phyloP scores from a whole-genome alignment of 2,329 filamentous ascomycete genomes.

The Cytospora paraplurivora region DNA sequence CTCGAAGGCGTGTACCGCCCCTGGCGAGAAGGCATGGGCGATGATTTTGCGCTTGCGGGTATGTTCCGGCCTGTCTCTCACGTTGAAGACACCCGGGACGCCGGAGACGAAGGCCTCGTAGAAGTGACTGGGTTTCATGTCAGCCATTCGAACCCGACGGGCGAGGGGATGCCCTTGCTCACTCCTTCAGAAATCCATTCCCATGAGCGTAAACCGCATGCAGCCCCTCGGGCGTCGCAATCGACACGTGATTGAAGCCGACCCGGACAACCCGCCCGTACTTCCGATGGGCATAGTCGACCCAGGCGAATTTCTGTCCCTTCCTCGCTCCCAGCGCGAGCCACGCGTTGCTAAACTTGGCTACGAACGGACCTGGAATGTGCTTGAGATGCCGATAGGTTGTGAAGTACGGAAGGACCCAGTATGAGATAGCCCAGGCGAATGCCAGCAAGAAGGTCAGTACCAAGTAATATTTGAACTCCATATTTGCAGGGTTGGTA shows the following conservation, averaged over 20 bases:
- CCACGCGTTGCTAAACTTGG: constrained; percentile 76
- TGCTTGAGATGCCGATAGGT: constrained; percentile 53
- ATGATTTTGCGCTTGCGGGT: constrained; percentile 71
- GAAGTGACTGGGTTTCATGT: constrained; percentile 61
- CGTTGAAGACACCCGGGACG: constrained; percentile 74
- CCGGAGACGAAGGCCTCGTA: constrained; percentile 93
- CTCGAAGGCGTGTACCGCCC: constrained; percentile 81
- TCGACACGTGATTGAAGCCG: constrained; percentile 78
- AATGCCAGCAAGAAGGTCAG: constrained; percentile 14
- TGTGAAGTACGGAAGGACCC: constrained; percentile 60
- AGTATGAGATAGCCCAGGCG: constrained; percentile 46
- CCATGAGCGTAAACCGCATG: constrained; percentile 75
- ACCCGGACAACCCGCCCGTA: constrained; percentile 79
- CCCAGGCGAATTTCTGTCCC: constrained; percentile 63
- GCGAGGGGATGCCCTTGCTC: constrained; percentile 34
- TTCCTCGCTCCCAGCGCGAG: constrained; percentile 66
- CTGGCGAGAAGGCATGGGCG: constrained; percentile 67
- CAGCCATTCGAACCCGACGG: background rate
- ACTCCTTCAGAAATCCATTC: constrained; percentile 74
- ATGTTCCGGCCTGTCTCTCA: constrained; percentile 66
- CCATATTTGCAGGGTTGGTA: background rate
- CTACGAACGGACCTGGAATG: constrained; percentile 64
- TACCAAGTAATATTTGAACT: background rate
- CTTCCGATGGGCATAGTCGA: constrained; percentile 74
- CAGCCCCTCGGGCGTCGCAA: constrained; percentile 78